These are phyloP conservation scores for Trichoderma sp. DNA, from an alignment of 2,329 filamentous ascomycete genomes.

Conservation along the genomic window DNA sequence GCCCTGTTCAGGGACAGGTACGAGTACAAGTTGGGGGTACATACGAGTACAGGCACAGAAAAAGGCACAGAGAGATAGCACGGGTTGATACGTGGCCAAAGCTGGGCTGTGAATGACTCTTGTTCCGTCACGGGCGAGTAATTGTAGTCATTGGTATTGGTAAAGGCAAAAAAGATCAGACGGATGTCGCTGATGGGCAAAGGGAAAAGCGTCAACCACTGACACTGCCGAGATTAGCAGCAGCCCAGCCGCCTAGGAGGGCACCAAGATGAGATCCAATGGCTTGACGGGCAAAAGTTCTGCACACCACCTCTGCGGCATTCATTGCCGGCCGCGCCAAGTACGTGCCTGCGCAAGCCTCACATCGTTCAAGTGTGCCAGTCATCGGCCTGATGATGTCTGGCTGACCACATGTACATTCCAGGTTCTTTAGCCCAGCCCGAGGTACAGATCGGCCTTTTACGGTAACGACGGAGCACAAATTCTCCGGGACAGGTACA, in stretches of 20 bases:
- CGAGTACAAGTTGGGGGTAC: not conserved
- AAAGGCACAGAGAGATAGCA: not conserved
- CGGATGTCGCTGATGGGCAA: not conserved
- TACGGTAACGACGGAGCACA: not conserved
- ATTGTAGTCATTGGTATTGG: not conserved
- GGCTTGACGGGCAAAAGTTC: not conserved
- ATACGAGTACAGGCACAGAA: not conserved
- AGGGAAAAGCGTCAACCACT: not conserved
- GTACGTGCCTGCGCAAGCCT: constrained; percentile 13
- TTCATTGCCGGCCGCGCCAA: constrained; percentile 15
- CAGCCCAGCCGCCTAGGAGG: not conserved
- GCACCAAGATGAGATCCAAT: not conserved
- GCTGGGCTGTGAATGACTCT: not conserved
- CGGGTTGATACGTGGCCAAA: not conserved
- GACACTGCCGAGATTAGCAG: constrained; percentile 8
- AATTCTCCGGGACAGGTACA: not conserved
- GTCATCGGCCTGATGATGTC: not conserved
- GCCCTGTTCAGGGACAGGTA: not conserved
- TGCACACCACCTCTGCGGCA: constrained; percentile 14
- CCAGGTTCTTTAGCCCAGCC: not conserved
- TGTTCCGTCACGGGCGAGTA: not conserved
- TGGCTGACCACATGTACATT: not conserved
- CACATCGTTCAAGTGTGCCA: not conserved
- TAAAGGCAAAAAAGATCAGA: not conserved
- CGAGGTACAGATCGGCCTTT: not conserved